Evolutionary conservation across 2,329 filamentous ascomycete genomes (phyloP).

Genomic region (Exophiala lecanii-corni): DNA sequence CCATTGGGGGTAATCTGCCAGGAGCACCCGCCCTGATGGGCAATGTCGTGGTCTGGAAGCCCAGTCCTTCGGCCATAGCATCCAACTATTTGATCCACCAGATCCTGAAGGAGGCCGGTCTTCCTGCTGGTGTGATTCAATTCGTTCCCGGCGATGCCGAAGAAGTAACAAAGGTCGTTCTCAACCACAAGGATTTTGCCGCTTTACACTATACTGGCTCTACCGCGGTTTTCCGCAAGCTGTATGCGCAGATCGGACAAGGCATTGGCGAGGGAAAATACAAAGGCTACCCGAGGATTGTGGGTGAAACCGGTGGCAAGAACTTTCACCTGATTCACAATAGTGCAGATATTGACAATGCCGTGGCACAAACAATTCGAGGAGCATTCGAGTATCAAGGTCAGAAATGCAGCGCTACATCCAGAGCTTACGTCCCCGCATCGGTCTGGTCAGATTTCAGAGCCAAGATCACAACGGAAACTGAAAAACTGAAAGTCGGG

Average conservation of each 20-base stretch:
- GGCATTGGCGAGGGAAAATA: conserved; percentile 76
- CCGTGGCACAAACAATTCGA: conserved; percentile 69
- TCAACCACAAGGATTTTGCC: conserved; percentile 71
- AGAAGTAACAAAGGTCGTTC: conserved; percentile 68
- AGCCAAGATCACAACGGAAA: conserved; percentile 58
- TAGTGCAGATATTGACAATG: conserved; percentile 67
- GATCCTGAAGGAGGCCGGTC: conserved; percentile 80
- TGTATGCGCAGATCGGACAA: conserved; percentile 77
- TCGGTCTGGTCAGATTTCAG: conserved; percentile 68
- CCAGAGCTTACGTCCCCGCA: conserved; percentile 66
- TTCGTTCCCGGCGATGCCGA: conserved; percentile 80
- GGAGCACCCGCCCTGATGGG: conserved; percentile 76
- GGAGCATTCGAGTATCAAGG: conserved; percentile 80
- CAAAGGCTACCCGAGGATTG: conserved; percentile 71
- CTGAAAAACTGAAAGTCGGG: conserved; percentile 62
- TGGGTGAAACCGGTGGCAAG: conserved; percentile 81
- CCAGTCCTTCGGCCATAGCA: conserved; percentile 72
- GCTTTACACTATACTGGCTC: conserved; percentile 84
- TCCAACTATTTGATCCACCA: conserved; percentile 82
- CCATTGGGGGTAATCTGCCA: conserved; percentile 77
- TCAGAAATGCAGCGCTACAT: conserved; percentile 78
- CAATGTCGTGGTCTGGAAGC: conserved; percentile 90
- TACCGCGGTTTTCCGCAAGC: conserved; percentile 75
- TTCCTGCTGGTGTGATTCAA: conserved; percentile 79
- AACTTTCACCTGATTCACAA: conserved; percentile 76